phyloP scores from a whole-genome alignment of 306 rosid genomes.

The Castanea crenata region DNA sequence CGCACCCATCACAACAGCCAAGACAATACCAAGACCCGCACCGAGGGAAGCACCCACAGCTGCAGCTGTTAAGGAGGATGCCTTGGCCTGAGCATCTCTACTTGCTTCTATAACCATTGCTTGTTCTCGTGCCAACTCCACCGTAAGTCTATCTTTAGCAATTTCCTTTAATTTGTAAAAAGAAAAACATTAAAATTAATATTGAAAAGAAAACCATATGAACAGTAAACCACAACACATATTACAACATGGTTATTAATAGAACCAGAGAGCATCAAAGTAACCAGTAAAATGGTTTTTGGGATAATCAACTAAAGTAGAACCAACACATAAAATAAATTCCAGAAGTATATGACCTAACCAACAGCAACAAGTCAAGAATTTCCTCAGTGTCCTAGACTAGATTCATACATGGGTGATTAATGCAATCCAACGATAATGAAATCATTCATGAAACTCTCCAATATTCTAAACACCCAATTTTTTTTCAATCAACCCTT shows the following conservation, averaged over 20 bases:
- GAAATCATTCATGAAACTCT: no score
- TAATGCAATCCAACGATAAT: no score
- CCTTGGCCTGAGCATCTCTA: conserved; percentile 54
- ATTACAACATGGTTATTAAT: not conserved
- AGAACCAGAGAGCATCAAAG: not conserved
- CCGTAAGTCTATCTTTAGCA: conserved; percentile 64
- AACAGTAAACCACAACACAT: not conserved
- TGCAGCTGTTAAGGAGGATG: conserved; percentile 64
- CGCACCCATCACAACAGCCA: conserved; percentile 96
- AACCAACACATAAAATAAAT: not conserved
- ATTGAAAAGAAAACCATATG: not conserved
- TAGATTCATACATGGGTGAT: no score
- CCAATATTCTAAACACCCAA: no score
- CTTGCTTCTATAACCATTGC: conserved; percentile 40
- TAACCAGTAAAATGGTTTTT: not conserved
- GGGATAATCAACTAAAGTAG: not conserved
- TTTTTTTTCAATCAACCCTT: no score
- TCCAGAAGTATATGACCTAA: no score
- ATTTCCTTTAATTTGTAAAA: conserved; percentile 53
- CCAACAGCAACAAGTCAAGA: no score
- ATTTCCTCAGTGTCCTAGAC: no score
- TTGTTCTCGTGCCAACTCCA: conserved; percentile 73
- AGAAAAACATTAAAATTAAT: not conserved
- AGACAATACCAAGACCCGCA: conserved; percentile 83
- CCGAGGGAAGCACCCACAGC: conserved; percentile 93